Conservation (phyloP, 306 rosid species). For the Cucurbita ficifolia region DNA sequence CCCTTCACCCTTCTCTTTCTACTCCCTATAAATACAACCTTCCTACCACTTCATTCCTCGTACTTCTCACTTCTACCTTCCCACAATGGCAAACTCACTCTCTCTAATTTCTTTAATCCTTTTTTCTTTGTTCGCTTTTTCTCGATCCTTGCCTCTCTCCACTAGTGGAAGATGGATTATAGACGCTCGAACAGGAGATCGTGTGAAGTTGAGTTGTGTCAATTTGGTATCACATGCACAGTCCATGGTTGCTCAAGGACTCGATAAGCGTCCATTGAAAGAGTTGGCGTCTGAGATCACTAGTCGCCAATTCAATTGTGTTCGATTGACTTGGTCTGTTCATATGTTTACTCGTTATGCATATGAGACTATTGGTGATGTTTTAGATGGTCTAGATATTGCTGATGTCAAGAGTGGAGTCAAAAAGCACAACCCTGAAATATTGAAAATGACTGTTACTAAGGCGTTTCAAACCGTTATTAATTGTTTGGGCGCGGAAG, state of each 20-base stretch:
- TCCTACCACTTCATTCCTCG: too few species aligned
- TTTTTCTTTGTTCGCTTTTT: slow-evolving; percentile 3
- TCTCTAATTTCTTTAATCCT: neutral
- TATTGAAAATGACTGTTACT: slow-evolving; percentile 21
- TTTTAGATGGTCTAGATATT: slow-evolving; percentile 2
- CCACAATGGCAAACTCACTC: neutral
- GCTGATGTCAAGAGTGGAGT: slow-evolving; percentile 13
- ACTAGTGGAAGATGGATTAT: slow-evolving; percentile 29
- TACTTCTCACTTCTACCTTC: too few species aligned
- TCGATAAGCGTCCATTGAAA: slow-evolving; percentile 23
- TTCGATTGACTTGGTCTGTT: slow-evolving; percentile 30
- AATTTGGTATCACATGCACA: slow-evolving; percentile 29
- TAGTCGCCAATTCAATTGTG: slow-evolving; percentile 20
- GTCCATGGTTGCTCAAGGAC: slow-evolving; percentile 39
- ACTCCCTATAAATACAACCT: too few species aligned
- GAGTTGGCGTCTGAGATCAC: slow-evolving; percentile 12
- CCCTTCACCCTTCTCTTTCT: too few species aligned
- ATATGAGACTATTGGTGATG: neutral
- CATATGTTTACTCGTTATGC: slow-evolving; percentile 35
- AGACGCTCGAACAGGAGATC: slow-evolving; percentile 16
- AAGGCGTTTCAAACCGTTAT: slow-evolving; percentile 19
- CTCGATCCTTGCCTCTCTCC: slow-evolving; percentile 26
- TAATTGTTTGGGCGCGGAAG: slow-evolving; percentile 18
- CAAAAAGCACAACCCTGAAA: slow-evolving; percentile 13
- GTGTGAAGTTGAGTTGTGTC: slow-evolving; percentile 26